Base-by-base conservation (phyloP, 2,329 filamentous ascomycete species). In the Ceratocystis destructans region DNA sequence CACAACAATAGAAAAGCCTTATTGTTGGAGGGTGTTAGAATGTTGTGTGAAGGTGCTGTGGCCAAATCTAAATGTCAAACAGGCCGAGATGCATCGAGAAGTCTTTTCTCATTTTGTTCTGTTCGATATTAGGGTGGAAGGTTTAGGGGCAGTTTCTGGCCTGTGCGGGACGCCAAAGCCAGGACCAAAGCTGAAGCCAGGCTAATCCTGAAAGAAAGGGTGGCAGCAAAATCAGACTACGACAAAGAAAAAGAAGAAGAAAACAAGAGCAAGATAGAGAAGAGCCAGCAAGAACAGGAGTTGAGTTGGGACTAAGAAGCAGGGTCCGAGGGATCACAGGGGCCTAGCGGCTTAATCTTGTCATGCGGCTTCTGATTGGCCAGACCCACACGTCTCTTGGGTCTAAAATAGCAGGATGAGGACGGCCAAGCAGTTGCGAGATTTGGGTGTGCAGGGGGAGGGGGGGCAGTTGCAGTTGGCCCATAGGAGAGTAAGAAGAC, bases 331-430 rank as follows among this genome's bases (percentile, higher is more conserved):
- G 17, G 55, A 31, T 15, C 55, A 37, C 55, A 59, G 55, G 55
- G 55, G 55, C 55, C 25, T 31, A 17, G 17, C 28, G 55, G 31
- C 28, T 20, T 59, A 37, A 59, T 59, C n/a, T 33, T 17, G 6
- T 4, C 31, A n/a, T 7, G 22, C 5, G 28, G 55, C 15, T 7
- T 31, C 17, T 59, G 55, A 37, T 59, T 59, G 55, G 55, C 55
- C 17, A 20, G 55, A 25, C 55, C 25, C 55, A n/a, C 2, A 37
- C 17, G 17, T 15, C n/a, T 59, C 17, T 31, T 33, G 55, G 55
- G 55, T 59, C 15, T 20, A 59, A 59, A 59, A 59, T 59, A 59
- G 28, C 17, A 37, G 55, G 55, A 37, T 59, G 55, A 8, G n/a
- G 28, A 59, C 3, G 22, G 25, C n/a, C 5, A 31, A 31, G 55